A percentile compares a stretch with the other conserved stretches of the same genome.
Conservation (phyloP, 148 eudicot species). For the Rhododendron molle region DNA sequence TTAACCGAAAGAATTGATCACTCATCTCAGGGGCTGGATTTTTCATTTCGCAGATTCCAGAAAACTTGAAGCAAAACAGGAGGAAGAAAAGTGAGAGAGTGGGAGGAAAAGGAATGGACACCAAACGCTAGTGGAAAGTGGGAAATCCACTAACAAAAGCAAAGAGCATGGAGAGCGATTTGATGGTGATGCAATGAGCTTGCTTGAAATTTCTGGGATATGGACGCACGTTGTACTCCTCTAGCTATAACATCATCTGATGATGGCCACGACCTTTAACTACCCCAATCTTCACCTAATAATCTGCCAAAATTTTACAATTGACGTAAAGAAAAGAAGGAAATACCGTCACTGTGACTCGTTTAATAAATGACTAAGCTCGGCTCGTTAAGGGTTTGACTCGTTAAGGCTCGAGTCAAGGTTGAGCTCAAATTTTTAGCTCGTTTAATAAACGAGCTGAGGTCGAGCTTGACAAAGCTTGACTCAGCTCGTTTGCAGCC, state of each 20-base stretch:
- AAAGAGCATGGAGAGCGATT: neutral
- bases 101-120: conserved; percentile 12
- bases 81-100: neutral
- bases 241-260: neutral
- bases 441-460: too few relatives aligned
- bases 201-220: neutral
- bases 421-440: too few relatives aligned
- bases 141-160: neutral
- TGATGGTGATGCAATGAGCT: neutral
- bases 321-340: too few relatives aligned
- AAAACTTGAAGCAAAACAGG: neutral
- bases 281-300: neutral
- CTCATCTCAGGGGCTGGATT: neutral
- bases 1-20: neutral
- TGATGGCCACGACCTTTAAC: neutral
- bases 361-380: too few relatives aligned
- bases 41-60: neutral
- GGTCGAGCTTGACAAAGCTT: too few relatives aligned
- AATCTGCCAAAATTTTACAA: neutral
- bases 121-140: conserved; percentile 2
- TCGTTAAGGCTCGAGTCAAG: too few relatives aligned
- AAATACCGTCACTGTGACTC: too few relatives aligned
- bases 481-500: too few relatives aligned
- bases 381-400: too few relatives aligned
- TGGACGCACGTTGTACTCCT: neutral